Conservation (phyloP, 2,329 filamentous ascomycete genomes). For the Sarocladium kiliense region DNA sequence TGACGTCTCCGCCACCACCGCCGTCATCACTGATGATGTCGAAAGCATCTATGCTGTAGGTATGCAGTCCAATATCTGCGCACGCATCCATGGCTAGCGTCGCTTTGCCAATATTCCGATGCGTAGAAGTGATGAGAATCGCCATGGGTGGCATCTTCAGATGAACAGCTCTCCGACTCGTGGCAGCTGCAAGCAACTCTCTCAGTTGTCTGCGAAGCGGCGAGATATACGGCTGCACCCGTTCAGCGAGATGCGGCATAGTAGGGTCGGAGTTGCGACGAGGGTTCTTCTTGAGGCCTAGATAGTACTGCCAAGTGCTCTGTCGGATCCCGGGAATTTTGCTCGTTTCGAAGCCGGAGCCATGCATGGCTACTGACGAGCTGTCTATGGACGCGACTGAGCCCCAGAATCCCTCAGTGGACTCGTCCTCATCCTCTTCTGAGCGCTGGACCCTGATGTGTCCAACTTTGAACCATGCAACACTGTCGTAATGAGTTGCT, state of each 20-base stretch:
- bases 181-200: constrained; percentile 82
- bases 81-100: constrained; percentile 72
- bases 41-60: constrained; percentile 83
- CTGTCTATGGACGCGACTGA: constrained; percentile 83
- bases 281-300: constrained; percentile 67
- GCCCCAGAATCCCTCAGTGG: constrained; percentile 72
- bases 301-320: constrained; percentile 85
- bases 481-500: constrained; percentile 44
- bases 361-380: constrained; percentile 80
- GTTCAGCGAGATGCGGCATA: constrained; percentile 30
- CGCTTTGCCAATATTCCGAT: constrained; percentile 90
- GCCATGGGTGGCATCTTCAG: constrained; percentile 83
- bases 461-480: constrained; percentile 91
- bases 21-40: constrained; percentile 87
- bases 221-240: constrained; percentile 45
- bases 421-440: constrained; percentile 53
- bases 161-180: constrained; percentile 80
- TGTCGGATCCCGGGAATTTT: constrained; percentile 70
- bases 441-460: constrained; percentile 57
- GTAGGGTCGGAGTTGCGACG: constrained; percentile 34
- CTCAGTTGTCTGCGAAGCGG: constrained; percentile 66
- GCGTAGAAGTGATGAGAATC: constrained; percentile 83
- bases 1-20: constrained; percentile 82
- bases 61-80: constrained; percentile 84
- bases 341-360: constrained; percentile 81